phyloP scores from a whole-genome alignment of 306 rosid genomes.

The Lathyrus sativus region DNA sequence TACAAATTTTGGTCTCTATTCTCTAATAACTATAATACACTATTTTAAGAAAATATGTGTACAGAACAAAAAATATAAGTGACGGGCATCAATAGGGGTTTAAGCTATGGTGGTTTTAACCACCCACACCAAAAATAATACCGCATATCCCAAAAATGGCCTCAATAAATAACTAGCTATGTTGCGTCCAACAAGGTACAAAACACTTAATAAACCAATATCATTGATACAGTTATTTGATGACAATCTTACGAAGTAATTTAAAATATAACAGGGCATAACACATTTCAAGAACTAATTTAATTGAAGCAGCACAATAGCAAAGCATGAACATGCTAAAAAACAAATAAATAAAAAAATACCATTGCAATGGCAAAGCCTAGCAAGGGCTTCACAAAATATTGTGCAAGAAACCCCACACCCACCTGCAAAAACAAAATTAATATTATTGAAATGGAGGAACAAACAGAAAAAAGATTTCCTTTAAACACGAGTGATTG shows the following conservation, averaged over 20 bases:
- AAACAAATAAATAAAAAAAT: constrained; percentile 34
- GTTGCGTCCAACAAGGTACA: constrained; percentile 2
- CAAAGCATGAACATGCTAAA: constrained; percentile 11
- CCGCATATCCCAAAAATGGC: background rate
- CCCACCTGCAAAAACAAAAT: constrained; percentile 75
- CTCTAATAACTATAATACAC: constrained; percentile 15
- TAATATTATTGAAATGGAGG: constrained; percentile 32
- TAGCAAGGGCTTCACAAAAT: constrained; percentile 79
- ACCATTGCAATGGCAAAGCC: constrained; percentile 84
- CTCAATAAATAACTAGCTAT: constrained; percentile 16
- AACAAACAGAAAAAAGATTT: constrained; percentile 10
- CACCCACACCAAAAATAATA: background rate
- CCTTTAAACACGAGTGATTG: background rate
- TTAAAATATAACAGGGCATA: constrained; percentile 17
- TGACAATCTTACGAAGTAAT: constrained; percentile 8
- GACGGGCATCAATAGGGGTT: background rate
- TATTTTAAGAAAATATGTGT: background rate
- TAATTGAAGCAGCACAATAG: constrained; percentile 18
- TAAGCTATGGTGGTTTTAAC: constrained; percentile 12
- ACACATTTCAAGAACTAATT: constrained; percentile 33
- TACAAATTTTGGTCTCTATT: constrained; percentile 5
- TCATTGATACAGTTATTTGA: constrained; percentile 3
- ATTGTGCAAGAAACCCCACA: constrained; percentile 95
- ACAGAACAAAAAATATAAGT: constrained; percentile 12
- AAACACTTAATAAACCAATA: constrained; percentile 15